A percentile compares a stretch with the other conserved stretches of the same genome.
phyloP scores from a whole-genome alignment of 129 eudicot species.

The Flaveria trinervia region DNA sequence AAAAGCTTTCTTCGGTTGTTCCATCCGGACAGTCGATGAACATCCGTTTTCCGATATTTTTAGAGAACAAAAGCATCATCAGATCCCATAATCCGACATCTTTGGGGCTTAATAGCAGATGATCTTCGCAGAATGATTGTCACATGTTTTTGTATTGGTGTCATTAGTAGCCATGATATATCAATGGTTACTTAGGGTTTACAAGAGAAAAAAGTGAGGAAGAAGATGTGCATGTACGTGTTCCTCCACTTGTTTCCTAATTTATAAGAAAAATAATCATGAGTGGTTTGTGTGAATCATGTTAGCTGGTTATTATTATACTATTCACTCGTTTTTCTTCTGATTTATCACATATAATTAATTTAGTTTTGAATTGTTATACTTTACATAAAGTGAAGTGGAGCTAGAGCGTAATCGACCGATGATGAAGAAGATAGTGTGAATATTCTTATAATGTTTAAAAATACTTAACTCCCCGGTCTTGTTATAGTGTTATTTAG shows the following conservation, averaged over 20 bases:
- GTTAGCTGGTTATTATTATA: background rate
- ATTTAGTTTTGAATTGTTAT: too few relatives aligned
- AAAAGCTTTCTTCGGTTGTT: slow-evolving; percentile 28
- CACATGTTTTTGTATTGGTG: slow-evolving; percentile 26
- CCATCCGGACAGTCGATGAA: slow-evolving; percentile 47
- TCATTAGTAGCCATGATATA: slow-evolving; percentile 26
- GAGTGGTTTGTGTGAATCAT: background rate
- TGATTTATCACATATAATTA: too few relatives aligned
- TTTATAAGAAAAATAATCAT: slow-evolving; percentile 18
- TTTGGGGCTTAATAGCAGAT: slow-evolving; percentile 54
- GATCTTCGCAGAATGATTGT: slow-evolving; percentile 46
- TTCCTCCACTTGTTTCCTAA: background rate
- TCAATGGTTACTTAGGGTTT: background rate
- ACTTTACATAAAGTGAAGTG: too few relatives aligned
- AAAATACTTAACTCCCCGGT: too few relatives aligned
- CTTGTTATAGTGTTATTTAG: too few relatives aligned
- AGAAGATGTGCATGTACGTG: slow-evolving; percentile 10
- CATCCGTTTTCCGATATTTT: slow-evolving; percentile 33
- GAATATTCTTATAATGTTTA: too few relatives aligned
- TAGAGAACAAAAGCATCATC: slow-evolving; percentile 38
- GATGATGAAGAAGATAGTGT: too few relatives aligned
- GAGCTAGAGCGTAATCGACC: too few relatives aligned
- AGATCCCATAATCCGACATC: slow-evolving; percentile 47
- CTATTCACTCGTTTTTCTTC: background rate
- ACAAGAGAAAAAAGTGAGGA: background rate